Base-by-base conservation (phyloP, 345 rosid genomes). In the Schrenkiella parvula region DNA sequence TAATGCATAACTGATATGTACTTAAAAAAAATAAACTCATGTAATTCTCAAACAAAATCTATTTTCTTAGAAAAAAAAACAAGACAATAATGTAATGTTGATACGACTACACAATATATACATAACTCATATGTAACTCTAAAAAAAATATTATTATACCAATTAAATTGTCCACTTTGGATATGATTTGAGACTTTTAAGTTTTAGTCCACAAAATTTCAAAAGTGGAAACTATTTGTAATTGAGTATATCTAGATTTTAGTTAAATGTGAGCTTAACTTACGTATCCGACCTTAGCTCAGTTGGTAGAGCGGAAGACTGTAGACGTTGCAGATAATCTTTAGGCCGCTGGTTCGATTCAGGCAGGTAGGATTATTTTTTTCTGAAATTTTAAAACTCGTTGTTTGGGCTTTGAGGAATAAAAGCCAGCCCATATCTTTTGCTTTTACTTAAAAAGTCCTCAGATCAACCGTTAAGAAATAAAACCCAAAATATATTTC, bases 261-360 rank as follows among this genome's bases (percentile, higher is more conserved):
- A 47, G 4, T 0, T 19, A 3, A 19, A 0, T 19, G 6, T 3
- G 26, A 3, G 9, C 0, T 0, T 0, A 4, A 0, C 12, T 6
- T 21, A 3, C 3, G 47, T 14, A 21, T 2, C 90, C 92, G 92
- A 84, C 89, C 83, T 90, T 90, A 87, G 95, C 92, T 88, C 90
- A 88, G 97, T 84, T 89, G 92, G 91, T 38, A 91, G 92, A 84
- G 95, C 92, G 91, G 95, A 87, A 91, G 96, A 84, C 93, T 85
- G 93, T 89, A 91, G 93, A 62, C 0, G 52, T 18, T 13, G 56
- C 70, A 14, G 68, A 63, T 6, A 63, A 71, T 71, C 68, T 71
- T 71, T 71, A 61, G 76, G 69, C 62, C 76, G 69, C 69, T 52
- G 54, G 69, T 71, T 51, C 75, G 68, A 62, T 62, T 71, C 53